phyloP scores from a whole-genome alignment of 2,329 filamentous ascomycete genomes.

The Nigrospora oryzae region DNA sequence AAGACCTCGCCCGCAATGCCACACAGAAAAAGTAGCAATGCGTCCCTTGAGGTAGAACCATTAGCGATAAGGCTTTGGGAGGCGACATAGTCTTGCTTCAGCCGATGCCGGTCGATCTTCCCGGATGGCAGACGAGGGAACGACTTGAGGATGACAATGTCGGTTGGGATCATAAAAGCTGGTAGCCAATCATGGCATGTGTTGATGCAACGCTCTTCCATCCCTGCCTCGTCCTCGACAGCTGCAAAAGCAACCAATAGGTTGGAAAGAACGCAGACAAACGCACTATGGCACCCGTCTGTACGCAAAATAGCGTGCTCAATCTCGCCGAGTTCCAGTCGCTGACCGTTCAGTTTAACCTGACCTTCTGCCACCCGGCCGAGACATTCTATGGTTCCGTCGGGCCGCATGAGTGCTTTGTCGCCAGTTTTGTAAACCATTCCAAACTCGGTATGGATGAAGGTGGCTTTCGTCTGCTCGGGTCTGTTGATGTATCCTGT shows the following conservation, averaged over 20 bases:
- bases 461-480: constrained; percentile 64
- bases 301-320: constrained; percentile 55
- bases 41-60: no score
- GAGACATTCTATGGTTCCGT: constrained; percentile 19
- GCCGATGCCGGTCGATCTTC: constrained; percentile 64
- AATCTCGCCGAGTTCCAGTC: constrained; percentile 35
- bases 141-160: constrained; percentile 53
- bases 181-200: constrained; percentile 71
- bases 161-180: constrained; percentile 72
- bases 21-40: constrained; percentile 15
- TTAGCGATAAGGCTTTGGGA: no score
- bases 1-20: constrained; percentile 18
- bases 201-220: constrained; percentile 37
- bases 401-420: constrained; percentile 15
- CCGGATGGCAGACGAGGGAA: constrained; percentile 76
- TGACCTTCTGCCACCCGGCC: constrained; percentile 47
- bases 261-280: constrained; percentile 59
- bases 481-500: constrained; percentile 73
- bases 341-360: constrained; percentile 38
- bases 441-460: constrained; percentile 46
- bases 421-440: constrained; percentile 25
- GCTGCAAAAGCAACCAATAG: constrained; percentile 70
- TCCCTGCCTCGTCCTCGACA: constrained; percentile 28
- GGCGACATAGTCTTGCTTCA: constrained; percentile 45
- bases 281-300: constrained; percentile 53